Conservation (phyloP, 2,329 filamentous ascomycete species). For the Knufia petricola region DNA sequence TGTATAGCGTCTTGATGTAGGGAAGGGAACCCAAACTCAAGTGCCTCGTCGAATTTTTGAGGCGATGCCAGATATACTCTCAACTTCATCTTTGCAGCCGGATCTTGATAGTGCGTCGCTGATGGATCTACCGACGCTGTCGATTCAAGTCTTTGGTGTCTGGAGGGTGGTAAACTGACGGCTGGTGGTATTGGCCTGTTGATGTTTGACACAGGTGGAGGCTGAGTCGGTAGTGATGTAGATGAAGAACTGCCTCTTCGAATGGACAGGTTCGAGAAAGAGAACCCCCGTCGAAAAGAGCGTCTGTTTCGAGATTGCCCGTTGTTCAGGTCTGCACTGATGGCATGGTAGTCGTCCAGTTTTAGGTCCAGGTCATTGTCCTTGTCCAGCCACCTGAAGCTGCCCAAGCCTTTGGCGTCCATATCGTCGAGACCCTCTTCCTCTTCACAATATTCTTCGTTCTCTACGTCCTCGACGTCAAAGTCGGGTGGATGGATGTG, state of each 20-base stretch:
- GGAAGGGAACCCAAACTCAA: conserved; percentile 81
- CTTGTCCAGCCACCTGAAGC: conserved; percentile 65
- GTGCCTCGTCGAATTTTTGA: conserved; percentile 89
- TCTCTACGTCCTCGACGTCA: not conserved
- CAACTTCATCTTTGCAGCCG: conserved; percentile 76
- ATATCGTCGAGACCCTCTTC: conserved; percentile 30
- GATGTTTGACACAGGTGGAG: conserved; percentile 31
- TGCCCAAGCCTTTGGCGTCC: conserved; percentile 53
- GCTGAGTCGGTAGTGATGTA: conserved; percentile 40
- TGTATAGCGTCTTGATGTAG: conserved; percentile 19
- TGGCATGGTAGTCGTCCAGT: conserved; percentile 61
- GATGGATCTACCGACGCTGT: conserved; percentile 55
- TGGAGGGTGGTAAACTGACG: conserved; percentile 25
- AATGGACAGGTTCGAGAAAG: conserved; percentile 58
- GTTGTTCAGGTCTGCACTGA: conserved; percentile 45
- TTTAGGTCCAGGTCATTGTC: conserved; percentile 61
- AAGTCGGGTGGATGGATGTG: not conserved
- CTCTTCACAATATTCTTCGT: conserved; percentile 16
- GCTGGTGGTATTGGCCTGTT: conserved; percentile 23
- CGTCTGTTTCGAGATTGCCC: conserved; percentile 24
- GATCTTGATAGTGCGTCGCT: conserved; percentile 80
- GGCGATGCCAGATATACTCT: conserved; percentile 78
- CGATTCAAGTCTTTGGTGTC: conserved; percentile 30
- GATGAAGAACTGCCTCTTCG: conserved; percentile 40
- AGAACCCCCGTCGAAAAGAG: conserved; percentile 62